Percentiles rank a stretch among this genome's conserved stretches.
These are phyloP conservation scores for Guadua angustifolia DNA, from an alignment of 176 grass and related monocot genomes.

Conservation along the genomic window DNA sequence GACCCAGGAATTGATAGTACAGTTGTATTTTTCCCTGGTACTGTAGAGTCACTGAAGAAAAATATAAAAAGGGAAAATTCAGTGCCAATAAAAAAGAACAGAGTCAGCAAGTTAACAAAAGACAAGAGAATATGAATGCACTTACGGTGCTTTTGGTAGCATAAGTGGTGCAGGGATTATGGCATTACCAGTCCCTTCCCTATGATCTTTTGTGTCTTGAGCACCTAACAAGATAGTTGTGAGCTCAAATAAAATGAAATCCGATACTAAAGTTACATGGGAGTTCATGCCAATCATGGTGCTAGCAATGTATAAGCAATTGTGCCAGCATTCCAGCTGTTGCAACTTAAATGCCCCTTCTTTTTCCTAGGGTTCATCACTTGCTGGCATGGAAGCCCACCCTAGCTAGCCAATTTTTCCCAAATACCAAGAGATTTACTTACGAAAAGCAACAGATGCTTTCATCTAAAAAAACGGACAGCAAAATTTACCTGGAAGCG, in stretches of 20 bases:
- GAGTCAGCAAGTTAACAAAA: conserved; percentile 34
- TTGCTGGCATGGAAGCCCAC: neutral
- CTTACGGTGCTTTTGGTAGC: conserved; percentile 92
- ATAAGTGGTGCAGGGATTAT: conserved; percentile 67
- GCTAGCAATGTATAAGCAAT: neutral
- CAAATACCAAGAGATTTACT: neutral
- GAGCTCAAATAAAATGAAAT: conserved; percentile 35
- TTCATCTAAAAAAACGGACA: neutral
- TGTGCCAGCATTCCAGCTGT: neutral
- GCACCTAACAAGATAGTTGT: conserved; percentile 54
- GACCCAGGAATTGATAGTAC: conserved; percentile 64
- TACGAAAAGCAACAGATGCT: neutral
- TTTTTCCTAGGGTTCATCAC: neutral
- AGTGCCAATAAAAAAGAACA: conserved; percentile 8
- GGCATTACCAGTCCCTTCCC: conserved; percentile 59
- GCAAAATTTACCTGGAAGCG: conserved; percentile 58
- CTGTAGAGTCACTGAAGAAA: conserved; percentile 57
- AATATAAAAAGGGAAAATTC: neutral
- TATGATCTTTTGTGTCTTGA: conserved; percentile 52
- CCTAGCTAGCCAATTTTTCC: too few relatives aligned
- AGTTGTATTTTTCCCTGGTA: conserved; percentile 71
- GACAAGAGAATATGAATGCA: conserved; percentile 31
- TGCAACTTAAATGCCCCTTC: neutral
- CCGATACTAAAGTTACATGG: neutral
- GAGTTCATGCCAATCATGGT: conserved; percentile 17